Base-by-base conservation (phyloP, 768 basidiomycete genomes). In the Leccinum olivaceopallidum region DNA sequence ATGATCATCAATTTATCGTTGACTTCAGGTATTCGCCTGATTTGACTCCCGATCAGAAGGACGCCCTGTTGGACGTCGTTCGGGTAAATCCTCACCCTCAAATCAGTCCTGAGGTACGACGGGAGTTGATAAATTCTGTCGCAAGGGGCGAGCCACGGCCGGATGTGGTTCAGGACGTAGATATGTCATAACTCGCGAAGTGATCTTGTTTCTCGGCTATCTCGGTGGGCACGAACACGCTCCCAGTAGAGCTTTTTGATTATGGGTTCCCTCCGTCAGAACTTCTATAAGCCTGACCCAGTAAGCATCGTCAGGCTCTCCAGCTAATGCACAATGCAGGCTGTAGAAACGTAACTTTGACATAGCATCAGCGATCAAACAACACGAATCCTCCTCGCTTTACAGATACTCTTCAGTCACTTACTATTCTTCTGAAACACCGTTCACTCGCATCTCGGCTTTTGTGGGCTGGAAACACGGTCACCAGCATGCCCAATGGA, bases 21-120 rank as follows among this genome's bases (percentile, higher is more conserved):
- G 34, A 51, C 32, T 32, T 32, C 68, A 97, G 95, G 69, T 99
- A 98, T 75, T 90, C 94, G 6, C 86, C 90, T 18, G 95, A 98
- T 76, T 73, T 99, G 67, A 96, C 96, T 0, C 92, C 92, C 2
- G 96, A 99, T 71, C 97, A 99, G 69, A 98, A 98, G 73, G 94
- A 98, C 71, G 94, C 96, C 1, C 78, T 99, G n/a, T 77, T 98
- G 57, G 96, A 98, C 66, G 94, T 98, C 48, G 82, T 95, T 53
- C 85, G 94, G 26, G 88, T 84, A 6, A 88, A 92, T 42, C 85
- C 88, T 8, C 97, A 99, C 71, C 81, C 88, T 7, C 89, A 94
- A 72, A 97, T 98, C 68, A 83, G 92, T 51, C 80, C 87, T 0
- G 97, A 99, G 76, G 88, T 98, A 58, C 83, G 97, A 69, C 77